Evolutionary conservation across 1,284 basidiomycete genomes (phyloP), one percentile per base, ranked within the genome.

Genomic region (Fomitiporia mediterranea): DNA sequence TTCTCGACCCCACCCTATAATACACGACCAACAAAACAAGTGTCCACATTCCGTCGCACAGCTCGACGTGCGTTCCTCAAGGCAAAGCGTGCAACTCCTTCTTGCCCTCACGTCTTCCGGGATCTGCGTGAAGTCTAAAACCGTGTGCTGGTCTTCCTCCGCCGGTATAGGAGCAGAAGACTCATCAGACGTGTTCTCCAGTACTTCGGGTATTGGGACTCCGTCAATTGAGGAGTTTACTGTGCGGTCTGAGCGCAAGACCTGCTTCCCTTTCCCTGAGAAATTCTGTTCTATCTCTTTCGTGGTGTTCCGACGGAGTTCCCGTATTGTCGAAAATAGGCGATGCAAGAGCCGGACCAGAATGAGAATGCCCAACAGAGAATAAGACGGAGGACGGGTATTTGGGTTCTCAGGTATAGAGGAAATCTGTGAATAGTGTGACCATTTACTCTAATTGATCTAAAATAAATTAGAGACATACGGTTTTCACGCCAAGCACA

Each of bases 21-120:
- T 91, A 68, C 94, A 98, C 60, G 78, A 83, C 94, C 94, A 98
- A 67, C 93, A 95, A 70, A 96, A 97, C 44, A 96, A 70, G 72
- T 97, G 94, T 0, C 94, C 94, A 64, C 94, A 97, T 67, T 96
- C 94, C 0, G 94, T 97, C 25, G 91, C 86, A 62, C 88, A 89
- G 53, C 86, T 83, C 66, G 87, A 78, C 27, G 86, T 84, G 67
- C 89, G 73, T 72, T 91, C 84, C 63, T 94, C 91, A 54, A 96
- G 72, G 66, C 93, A 96, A 4, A 96, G 75, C 1, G 91, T 92
- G 63, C 93, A 96, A 65, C 80, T 89, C 64, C 92, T 76, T 17
- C 82, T 78, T 6, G 81, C 81, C 43, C 89, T 74, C 1, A 79
- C 61, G 5, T 67, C 71, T 2, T 71, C 62, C 1, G 83, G 77